These are phyloP conservation scores for Aspergillus eucalypticola DNA, from an alignment of 2,329 filamentous ascomycete species.

Conservation along the genomic window DNA sequence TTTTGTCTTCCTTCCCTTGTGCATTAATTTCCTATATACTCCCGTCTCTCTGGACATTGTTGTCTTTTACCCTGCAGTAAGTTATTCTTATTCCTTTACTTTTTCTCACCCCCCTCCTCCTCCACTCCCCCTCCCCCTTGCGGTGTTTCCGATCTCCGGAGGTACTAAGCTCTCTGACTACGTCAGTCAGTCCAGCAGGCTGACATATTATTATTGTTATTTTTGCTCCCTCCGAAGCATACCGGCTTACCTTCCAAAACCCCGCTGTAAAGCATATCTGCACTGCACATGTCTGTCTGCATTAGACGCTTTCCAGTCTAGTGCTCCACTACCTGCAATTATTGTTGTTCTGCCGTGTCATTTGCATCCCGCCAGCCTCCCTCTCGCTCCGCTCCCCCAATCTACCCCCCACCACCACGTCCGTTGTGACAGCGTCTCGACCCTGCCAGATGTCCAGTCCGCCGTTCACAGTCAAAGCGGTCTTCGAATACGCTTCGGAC, in stretches of 20 bases:
- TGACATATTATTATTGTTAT: conserved; percentile 32
- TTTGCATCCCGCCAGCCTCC: conserved; percentile 8
- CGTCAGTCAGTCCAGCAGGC: conserved; percentile 29
- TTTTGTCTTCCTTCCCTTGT: conserved; percentile 6
- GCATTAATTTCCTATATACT: neutral
- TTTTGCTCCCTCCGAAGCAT: conserved; percentile 15
- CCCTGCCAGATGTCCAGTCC: conserved; percentile 63
- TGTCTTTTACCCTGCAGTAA: conserved; percentile 15
- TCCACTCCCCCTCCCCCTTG: conserved; percentile 14
- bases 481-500: conserved; percentile 89
- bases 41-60: conserved; percentile 1
- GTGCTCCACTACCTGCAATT: conserved; percentile 20
- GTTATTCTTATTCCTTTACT: conserved; percentile 1
- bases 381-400: conserved; percentile 9
- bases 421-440: conserved; percentile 27
- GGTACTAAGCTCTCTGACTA: conserved; percentile 28
- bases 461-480: conserved; percentile 90
- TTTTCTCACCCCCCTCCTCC: conserved; percentile 7
- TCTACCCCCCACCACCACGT: conserved; percentile 1
- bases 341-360: conserved; percentile 19
- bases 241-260: conserved; percentile 3
- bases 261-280: conserved; percentile 14
- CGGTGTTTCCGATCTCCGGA: conserved; percentile 24
- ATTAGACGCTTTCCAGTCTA: conserved; percentile 22
- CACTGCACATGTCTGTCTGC: conserved; percentile 22